Evolutionary conservation across 148 eudicot genomes (phyloP), one percentile per base, ranked within the genome.

Genomic region (Rhododendron simsii): DNA sequence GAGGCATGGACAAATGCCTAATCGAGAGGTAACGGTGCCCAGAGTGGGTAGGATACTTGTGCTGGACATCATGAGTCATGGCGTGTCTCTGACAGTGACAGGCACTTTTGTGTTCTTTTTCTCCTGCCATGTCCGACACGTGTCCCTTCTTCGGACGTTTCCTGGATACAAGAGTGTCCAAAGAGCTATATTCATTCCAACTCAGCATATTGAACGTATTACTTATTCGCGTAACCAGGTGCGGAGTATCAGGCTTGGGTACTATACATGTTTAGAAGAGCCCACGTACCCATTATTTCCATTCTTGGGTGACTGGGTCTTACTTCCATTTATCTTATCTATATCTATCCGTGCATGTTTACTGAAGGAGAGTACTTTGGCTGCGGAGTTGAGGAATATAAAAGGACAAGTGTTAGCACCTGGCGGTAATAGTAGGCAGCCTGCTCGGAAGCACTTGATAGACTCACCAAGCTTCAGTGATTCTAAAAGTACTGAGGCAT

Each of bases 401-500:
- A 93, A 93, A 92, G 98, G 96, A 61, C 95, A 93, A 67, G 78
- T 89, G 47, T 82, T 83, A 81, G 86, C 91, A 83, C 84, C 94
- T 83, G 96, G 93, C 28, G 91, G 90, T 87, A 91, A 90, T 90
- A 91, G 87, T 69, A 92, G 93, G 90, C 96, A 90, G 81, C 92
- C 94, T 88, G 83, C 90, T 63, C 91, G 92, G 85, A 94, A 97
- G 88, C 96, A 92, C 84, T 91, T 94, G 45, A 44, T 88, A 57
- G 96, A 93, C 81, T 85, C 93, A 26, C 86, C 86, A 73, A 91
- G 92, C 88, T 87, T 91, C 78, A 90, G 91, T 86, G 95, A 91
- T 86, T 92, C 95, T 84, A 94, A 93, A 90, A 91, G 90, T 87
- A 91, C 90, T 0, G 96, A 93, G 81, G 91, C 93, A 84, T 91